Evolutionary conservation across 106 monocot species (phyloP), one percentile per base, ranked within the genome.

Genomic region (Dendrobium nobile): DNA sequence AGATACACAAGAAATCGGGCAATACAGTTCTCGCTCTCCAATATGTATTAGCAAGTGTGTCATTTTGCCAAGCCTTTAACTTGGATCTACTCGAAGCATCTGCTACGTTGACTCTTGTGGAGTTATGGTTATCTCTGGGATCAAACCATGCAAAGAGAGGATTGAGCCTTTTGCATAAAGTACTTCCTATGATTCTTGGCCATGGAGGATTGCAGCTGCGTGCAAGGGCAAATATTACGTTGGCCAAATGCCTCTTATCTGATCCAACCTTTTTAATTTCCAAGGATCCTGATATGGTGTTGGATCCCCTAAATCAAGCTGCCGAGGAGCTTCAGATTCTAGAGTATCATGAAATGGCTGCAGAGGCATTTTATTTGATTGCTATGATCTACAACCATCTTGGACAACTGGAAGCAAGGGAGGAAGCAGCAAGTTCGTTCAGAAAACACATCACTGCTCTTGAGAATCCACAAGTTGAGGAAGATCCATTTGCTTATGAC

Each of bases 1-100:
- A 99, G 75, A 95, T 99, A 75, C 88, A 95, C 81, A 91, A 99
- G 95, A 99, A 93, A 93, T 92, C 98, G 77, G 95, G 90, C 73
- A 93, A 95, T 87, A 88, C 86, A 54, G 86, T 93, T 75, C 80
- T 89, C 26, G 98, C 93, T 18, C 85, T 99, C 22, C 91, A 92
- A 51, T 95, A 99, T 86, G 98, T 88, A 44, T 86, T 99, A 72
- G 98, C 98, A 33, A 87, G 89, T 67, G 77, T 95, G 65, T 99
- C 98, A 54, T 99, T 93, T 86, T 95, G 98, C 78, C 89, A 91
- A 83, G 84, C 95, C 45, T 99, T 95, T 72, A 99, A 99, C 80
- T 86, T 99, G 74, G 95, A 99, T 87, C 87, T 99, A 40, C 98
- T 99, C 64, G 92, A 91, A 93, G 98, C 98, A 77, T 95, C 91